Evolutionary conservation across 768 basidiomycete species (phyloP).

Genomic region (Gymnopilus junonius): DNA sequence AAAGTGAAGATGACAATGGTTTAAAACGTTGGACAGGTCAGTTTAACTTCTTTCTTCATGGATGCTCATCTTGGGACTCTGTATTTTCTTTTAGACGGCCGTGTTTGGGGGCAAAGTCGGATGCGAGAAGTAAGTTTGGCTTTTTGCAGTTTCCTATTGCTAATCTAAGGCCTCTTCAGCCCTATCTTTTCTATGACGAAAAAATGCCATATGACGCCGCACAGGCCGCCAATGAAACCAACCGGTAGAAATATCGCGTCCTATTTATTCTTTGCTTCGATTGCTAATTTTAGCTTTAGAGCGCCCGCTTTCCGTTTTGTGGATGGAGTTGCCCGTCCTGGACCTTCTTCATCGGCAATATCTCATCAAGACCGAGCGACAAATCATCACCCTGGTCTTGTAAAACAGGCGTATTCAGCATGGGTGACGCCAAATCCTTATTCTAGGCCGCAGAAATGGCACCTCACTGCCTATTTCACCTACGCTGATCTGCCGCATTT

Average conservation of each 20-base stretch:
- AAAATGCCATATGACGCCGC: slow-evolving; percentile 51
- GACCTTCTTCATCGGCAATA: slow-evolving; percentile 53
- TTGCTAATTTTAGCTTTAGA: slow-evolving; percentile 26
- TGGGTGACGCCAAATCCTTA: slow-evolving; percentile 53
- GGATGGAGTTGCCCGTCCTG: slow-evolving; percentile 54
- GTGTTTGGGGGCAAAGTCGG: slow-evolving; percentile 69
- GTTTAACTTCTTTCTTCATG: slow-evolving; percentile 1
- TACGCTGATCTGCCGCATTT: slow-evolving; percentile 50
- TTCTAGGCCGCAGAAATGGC: slow-evolving; percentile 63
- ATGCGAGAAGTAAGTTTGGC: slow-evolving; percentile 55
- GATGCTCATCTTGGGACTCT: background rate
- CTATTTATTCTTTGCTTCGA: slow-evolving; percentile 2
- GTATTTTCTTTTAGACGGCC: slow-evolving; percentile 48
- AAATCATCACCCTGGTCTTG: slow-evolving; percentile 57
- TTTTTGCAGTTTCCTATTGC: background rate
- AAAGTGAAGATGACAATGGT: slow-evolving; percentile 67
- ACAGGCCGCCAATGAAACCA: slow-evolving; percentile 37
- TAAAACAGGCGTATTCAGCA: slow-evolving; percentile 76
- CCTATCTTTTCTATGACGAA: slow-evolving; percentile 74
- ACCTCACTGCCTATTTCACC: slow-evolving; percentile 62
- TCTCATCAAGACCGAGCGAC: slow-evolving; percentile 62
- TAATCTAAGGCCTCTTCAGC: slow-evolving; percentile 38
- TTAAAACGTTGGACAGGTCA: slow-evolving; percentile 68
- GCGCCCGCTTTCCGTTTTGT: slow-evolving; percentile 58
- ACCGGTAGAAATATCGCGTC: slow-evolving; percentile 35